These are phyloP conservation scores for Orbilia quercus DNA, from an alignment of 2,329 filamentous ascomycete species.

Conservation along the genomic window DNA sequence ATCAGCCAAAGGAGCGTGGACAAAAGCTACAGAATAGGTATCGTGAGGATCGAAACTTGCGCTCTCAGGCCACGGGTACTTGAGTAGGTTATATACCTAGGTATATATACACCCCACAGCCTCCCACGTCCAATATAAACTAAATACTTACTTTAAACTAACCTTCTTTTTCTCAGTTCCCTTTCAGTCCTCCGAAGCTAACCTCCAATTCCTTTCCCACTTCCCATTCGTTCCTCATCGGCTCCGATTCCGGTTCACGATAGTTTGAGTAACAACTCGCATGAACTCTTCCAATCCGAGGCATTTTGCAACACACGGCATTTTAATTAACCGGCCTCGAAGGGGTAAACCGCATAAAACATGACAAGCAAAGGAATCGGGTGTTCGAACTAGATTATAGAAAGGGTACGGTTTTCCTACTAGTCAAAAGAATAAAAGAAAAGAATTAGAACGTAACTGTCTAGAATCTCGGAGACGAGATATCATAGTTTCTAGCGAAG, in stretches of 20 bases:
- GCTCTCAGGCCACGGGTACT: neutral
- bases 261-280: slow-evolving; percentile 8
- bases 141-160: too few species aligned
- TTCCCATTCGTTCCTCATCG: slow-evolving; percentile 8
- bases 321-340: neutral
- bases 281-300: neutral
- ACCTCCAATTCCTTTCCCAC: neutral
- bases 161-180: too few species aligned
- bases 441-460: neutral
- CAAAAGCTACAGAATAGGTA: slow-evolving; percentile 28
- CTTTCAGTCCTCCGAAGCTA: too few species aligned
- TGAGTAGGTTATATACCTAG: slow-evolving; percentile 48
- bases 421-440: neutral
- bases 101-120: too few species aligned
- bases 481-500: slow-evolving; percentile 1
- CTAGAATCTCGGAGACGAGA: slow-evolving; percentile 34
- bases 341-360: too few species aligned
- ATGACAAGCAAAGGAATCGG: too few species aligned
- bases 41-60: slow-evolving; percentile 23
- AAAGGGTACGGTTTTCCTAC: too few species aligned
- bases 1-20: slow-evolving; percentile 17
- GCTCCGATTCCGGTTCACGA: slow-evolving; percentile 12
- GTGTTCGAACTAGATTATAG: slow-evolving; percentile 1
- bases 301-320: slow-evolving; percentile 18
- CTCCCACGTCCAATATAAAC: too few species aligned